Conservation (phyloP, 2,329 filamentous ascomycete genomes). For the Trichophyton mentagrophytes region DNA sequence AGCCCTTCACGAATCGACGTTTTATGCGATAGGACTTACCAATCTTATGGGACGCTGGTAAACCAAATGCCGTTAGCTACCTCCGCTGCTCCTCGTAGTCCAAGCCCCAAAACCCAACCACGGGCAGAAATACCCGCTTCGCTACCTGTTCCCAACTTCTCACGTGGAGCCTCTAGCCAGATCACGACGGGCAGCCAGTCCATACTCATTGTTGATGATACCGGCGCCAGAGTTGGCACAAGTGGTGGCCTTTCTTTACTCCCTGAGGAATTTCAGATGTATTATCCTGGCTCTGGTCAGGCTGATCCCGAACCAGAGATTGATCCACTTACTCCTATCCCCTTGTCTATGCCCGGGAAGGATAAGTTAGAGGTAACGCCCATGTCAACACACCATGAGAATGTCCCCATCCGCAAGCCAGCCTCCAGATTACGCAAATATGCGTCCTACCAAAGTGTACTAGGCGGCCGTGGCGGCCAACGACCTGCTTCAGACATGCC, state of each 20-base stretch:
- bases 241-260: constrained; percentile 12
- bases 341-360: not conserved
- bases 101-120: not conserved
- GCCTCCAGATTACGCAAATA: constrained; percentile 32
- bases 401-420: not conserved
- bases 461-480: not conserved
- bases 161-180: constrained; percentile 33
- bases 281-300: not conserved
- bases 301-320: not conserved
- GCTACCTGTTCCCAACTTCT: not conserved
- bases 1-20: constrained; percentile 57
- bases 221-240: constrained; percentile 20
- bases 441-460: constrained; percentile 32
- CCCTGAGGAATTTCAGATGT: constrained; percentile 3
- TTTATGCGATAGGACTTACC: constrained; percentile 62
- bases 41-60: constrained; percentile 66
- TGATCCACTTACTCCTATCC: not conserved
- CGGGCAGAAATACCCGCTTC: not conserved
- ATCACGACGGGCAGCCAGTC: constrained; percentile 77
- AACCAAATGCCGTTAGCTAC: constrained; percentile 34
- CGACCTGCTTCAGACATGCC: constrained; percentile 18
- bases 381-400: not conserved
- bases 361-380: not conserved
- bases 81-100: not conserved
- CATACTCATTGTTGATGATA: constrained; percentile 72